Evolutionary conservation across 306 rosid genomes (phyloP).

Genomic region (Oxytropis ochrocephala): DNA sequence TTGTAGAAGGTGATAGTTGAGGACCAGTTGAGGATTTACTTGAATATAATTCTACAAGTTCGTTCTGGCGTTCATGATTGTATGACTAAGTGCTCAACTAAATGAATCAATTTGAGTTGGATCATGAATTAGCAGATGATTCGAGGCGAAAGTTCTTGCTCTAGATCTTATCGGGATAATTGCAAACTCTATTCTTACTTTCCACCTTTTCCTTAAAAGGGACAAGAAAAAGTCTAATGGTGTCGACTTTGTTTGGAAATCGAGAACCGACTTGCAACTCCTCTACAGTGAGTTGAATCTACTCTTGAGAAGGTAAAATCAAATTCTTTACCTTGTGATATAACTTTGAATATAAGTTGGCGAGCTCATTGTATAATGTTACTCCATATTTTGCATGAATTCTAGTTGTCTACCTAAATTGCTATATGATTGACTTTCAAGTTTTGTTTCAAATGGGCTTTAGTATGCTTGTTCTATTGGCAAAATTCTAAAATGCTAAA

Average conservation of each 20-base stretch:
- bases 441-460: not conserved
- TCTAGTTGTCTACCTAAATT: not conserved
- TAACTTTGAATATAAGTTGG: not conserved
- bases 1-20: too few relatives aligned
- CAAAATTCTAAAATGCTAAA: too few relatives aligned
- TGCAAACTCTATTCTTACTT: slow-evolving; percentile 69
- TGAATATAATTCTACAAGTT: not conserved
- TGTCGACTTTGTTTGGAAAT: slow-evolving; percentile 51
- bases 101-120: slow-evolving; percentile 48
- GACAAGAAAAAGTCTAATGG: slow-evolving; percentile 67
- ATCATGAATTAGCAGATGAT: slow-evolving; percentile 45
- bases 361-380: not conserved
- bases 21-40: too few relatives aligned
- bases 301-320: slow-evolving; percentile 68
- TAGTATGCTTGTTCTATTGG: too few relatives aligned
- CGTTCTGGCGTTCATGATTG: not conserved
- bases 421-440: not conserved
- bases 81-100: slow-evolving; percentile 1
- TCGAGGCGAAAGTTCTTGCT: slow-evolving; percentile 57
- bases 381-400: not conserved
- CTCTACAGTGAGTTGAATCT: slow-evolving; percentile 69
- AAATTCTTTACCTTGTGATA: slow-evolving; percentile 1
- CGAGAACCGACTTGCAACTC: slow-evolving; percentile 64
- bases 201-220: slow-evolving; percentile 69
- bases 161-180: slow-evolving; percentile 63